Conservation (phyloP, 2,329 filamentous ascomycete species). For the Pseudopithomyces maydicus region DNA sequence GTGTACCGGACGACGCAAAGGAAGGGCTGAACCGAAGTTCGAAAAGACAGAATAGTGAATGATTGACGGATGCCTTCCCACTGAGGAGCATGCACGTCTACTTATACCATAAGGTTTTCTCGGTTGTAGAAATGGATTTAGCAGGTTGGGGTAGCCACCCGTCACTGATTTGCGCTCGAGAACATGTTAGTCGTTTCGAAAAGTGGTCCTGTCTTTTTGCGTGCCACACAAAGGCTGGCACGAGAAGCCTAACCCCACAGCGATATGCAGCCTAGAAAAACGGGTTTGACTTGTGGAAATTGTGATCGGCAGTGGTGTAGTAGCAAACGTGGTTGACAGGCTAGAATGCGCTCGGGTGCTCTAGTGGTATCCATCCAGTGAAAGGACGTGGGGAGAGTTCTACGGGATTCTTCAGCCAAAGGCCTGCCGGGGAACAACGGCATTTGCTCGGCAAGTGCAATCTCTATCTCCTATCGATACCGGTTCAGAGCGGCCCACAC, state of each 20-base stretch:
- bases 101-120: not conserved
- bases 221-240: not conserved
- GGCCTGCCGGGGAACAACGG: not conserved
- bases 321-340: constrained; percentile 2
- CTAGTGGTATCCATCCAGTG: not conserved
- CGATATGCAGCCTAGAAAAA: not conserved
- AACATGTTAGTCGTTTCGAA: constrained; percentile 3
- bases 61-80: not conserved
- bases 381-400: not conserved
- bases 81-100: not conserved
- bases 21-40: constrained; percentile 8
- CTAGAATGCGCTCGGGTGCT: not conserved
- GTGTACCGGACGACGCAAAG: constrained; percentile 7
- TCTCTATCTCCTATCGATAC: constrained; percentile 1
- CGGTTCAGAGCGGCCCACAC: not conserved
- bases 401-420: not conserved
- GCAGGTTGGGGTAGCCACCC: not conserved
- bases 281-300: not conserved
- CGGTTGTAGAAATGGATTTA: not conserved
- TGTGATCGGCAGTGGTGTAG: not conserved
- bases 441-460: not conserved
- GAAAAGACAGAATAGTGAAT: constrained; percentile 1
- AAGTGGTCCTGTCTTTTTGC: constrained; percentile 1
- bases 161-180: constrained; percentile 3
- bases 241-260: not conserved